Evolutionary conservation across 768 basidiomycete genomes (phyloP), one percentile per base, ranked within the genome.

Genomic region (Cantharellus anzutake): DNA sequence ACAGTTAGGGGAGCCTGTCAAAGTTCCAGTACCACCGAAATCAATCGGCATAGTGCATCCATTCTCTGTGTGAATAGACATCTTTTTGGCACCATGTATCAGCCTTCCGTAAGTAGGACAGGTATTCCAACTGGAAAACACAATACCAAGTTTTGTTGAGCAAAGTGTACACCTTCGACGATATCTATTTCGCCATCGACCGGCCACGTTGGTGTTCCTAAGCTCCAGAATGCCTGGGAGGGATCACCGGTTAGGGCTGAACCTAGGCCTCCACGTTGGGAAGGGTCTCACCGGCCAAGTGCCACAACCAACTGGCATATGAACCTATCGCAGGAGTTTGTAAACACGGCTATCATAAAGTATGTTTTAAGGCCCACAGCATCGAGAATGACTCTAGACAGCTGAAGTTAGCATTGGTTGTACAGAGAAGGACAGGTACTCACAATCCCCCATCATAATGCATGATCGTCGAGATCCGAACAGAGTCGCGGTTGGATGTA

Each of bases 271-370:
- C 57, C 86, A 60, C 20, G 20, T 29, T 29, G 20, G 20, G 20
- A 29, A 29, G 20, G 20, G 20, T 29, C 20, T 29, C 20, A 7
- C 34, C 16, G 52, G 52, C 52, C 52, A 55, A 7, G 52, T 55
- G 7, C 83, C 90, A 69, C 90, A 93, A 11, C 90, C 91, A 0
- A 82, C 81, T 4, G 90, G 90, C 84, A 92, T 90, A 68, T 94
- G 90, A 37, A 81, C 75, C 34, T 11, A 14, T 11, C 92, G 76
- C 52, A 92, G 11, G 52, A 55, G 29, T 11, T 11, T 48, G 29
- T 29, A 29, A 29, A 29, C 20, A 29, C 20, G 20, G 20, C 20
- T 1, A 29, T 29, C 20, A 29, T 29, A 29, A 29, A 29, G 20
- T 29, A 29, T 29, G 20, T 29, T 29, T 29, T 29, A 29, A 29